Evolutionary conservation across 805 yeast species (phyloP), one percentile per base, ranked within the genome.

Genomic region (Wickerhamiella vanderwaltii): DNA sequence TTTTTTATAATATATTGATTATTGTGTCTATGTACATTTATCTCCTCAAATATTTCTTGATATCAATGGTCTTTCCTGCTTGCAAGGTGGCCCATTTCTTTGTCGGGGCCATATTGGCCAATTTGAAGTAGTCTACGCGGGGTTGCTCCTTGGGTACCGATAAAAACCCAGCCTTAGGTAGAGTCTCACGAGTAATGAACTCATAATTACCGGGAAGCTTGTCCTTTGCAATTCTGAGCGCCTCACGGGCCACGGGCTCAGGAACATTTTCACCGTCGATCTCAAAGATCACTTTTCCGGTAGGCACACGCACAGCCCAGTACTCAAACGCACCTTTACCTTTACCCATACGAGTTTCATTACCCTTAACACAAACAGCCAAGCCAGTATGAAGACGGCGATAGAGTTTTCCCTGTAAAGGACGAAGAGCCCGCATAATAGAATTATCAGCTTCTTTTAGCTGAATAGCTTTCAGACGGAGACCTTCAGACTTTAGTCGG

Each of bases 261-360:
- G 91, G 97, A 52, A 88, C 70, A 48, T 72, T 66, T 13, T 76
- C 79, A 48, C 79, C 81, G 24, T 62, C 67, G 56, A 87, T 75
- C 65, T 91, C 98, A 56, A 87, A 85, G 17, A 87, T 67, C 31
- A 91, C 77, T 57, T 86, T 87, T 3, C 98, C 98, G 0, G 96
- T 87, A 30, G 97, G 94, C 11, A 91, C 91, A 55, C 98, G 76
- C 25, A 78, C 82, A 54, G 94, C 93, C 97, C 97, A 91, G 66
- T 85, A 91, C 55, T 85, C 95, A 58, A 91, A 88, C 0, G 87
- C 79, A 64, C 98, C 98, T 64, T 91, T 91, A 67, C 98, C 98
- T 63, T 91, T 91, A 68, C 98, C 98, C 98, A 91, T 91, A 78
- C 98, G 91, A 9, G 95, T 85, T 61, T 91, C 95, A 61, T 91